A percentile compares a stretch with the other conserved stretches of the same genome.
Evolutionary conservation across 257 asterid species (phyloP).

Genomic region (Fraxinus cuspidata): DNA sequence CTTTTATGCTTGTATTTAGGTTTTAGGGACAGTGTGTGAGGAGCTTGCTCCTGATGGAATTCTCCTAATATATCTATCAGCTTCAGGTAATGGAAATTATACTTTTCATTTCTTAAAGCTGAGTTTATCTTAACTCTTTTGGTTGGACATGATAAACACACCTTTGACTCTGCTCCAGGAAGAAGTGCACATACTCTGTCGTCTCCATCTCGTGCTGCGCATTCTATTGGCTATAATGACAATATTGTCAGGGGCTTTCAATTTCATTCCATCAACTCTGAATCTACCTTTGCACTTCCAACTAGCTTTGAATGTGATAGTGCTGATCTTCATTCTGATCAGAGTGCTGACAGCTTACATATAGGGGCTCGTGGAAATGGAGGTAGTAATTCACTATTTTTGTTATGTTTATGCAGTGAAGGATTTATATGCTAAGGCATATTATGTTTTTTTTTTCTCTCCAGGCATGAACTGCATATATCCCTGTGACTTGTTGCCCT

Average conservation of each 20-base stretch:
- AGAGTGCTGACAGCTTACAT: constrained; percentile 56
- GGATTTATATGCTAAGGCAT: constrained; percentile 26
- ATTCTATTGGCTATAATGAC: constrained; percentile 50
- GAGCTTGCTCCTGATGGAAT: constrained; percentile 94
- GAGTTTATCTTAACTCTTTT: constrained; percentile 10
- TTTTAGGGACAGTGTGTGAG: constrained; percentile 85
- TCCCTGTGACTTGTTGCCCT: constrained; percentile 86
- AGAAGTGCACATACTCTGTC: constrained; percentile 44
- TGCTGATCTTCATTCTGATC: constrained; percentile 40
- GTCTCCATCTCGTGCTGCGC: constrained; percentile 59
- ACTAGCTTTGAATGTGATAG: constrained; percentile 42
- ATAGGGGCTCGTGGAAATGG: constrained; percentile 77
- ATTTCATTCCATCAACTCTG: constrained; percentile 55
- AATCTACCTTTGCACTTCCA: constrained; percentile 42
- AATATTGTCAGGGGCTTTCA: constrained; percentile 52
- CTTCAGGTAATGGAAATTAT: constrained; percentile 56
- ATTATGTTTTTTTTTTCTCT: constrained; percentile 10
- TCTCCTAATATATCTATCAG: constrained; percentile 76
- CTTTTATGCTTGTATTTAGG: constrained; percentile 49
- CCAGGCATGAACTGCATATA: constrained; percentile 82
- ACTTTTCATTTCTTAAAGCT: constrained; percentile 22
- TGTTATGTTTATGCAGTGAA: constrained; percentile 5
- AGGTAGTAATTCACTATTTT: constrained; percentile 47
- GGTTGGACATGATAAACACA: constrained; percentile 25
- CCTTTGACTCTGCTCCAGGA: constrained; percentile 50